Conservation (phyloP, 2,329 filamentous ascomycete species). For the Ceratocystis destructans region DNA sequence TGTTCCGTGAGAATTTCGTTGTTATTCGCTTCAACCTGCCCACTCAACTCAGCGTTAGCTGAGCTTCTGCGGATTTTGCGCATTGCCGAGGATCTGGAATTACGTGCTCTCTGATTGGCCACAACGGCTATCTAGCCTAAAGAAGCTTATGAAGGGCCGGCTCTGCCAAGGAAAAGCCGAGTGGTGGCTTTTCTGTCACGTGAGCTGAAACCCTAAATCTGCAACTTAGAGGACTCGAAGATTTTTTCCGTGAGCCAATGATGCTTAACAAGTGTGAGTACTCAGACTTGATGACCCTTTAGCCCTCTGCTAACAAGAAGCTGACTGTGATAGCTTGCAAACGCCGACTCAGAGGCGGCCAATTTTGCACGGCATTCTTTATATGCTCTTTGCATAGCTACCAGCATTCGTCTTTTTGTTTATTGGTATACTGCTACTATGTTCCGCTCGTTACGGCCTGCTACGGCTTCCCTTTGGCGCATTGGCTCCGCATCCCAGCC, state of each 20-base stretch:
- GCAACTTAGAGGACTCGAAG: neutral
- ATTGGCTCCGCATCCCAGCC: conserved; percentile 10
- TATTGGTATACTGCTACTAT: conserved; percentile 2
- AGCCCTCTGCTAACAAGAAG: neutral
- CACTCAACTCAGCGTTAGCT: neutral
- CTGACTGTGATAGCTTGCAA: neutral
- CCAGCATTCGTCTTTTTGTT: neutral
- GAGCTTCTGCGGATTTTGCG: conserved; percentile 13
- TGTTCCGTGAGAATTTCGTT: neutral
- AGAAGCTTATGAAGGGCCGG: conserved; percentile 2
- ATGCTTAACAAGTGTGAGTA: neutral
- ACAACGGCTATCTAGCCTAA: conserved; percentile 11
- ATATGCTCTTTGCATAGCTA: neutral
- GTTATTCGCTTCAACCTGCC: neutral
- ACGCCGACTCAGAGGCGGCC: neutral
- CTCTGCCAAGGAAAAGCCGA: conserved; percentile 2
- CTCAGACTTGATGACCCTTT: neutral
- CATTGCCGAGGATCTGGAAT: conserved; percentile 42
- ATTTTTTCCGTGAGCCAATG: neutral
- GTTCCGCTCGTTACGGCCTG: conserved; percentile 15
- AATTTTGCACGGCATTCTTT: neutral
- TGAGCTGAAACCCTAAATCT: neutral
- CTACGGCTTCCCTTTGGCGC: conserved; percentile 2
- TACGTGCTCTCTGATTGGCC: conserved; percentile 34
- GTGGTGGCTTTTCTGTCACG: neutral